Conservation (phyloP, 305 asterid genomes). For the Fraxinus greggii region DNA sequence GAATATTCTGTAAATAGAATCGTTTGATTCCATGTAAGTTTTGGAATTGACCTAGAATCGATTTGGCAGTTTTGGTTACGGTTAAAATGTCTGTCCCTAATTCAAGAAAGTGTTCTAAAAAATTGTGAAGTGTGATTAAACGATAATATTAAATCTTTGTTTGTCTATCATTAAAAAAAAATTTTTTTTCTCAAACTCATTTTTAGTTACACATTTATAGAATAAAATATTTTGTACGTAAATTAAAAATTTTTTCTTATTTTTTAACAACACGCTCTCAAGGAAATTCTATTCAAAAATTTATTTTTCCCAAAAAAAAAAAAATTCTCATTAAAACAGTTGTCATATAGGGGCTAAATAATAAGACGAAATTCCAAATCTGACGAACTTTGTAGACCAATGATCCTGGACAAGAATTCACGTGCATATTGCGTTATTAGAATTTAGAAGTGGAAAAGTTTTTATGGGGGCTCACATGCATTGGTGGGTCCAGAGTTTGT, state of each 20-base stretch:
- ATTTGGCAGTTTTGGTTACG: neutral
- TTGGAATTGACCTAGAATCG: neutral
- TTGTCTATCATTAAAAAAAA: too few relatives aligned
- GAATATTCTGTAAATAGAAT: neutral
- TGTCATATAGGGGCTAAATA: neutral
- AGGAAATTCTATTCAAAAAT: neutral
- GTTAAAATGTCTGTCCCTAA: neutral
- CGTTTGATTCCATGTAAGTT: neutral
- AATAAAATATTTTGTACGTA: too few relatives aligned
- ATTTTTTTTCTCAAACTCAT: too few relatives aligned
- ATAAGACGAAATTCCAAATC: neutral
- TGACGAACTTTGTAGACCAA: neutral
- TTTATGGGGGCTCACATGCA: conserved; percentile 18
- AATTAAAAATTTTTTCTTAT: too few relatives aligned
- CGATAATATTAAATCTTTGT: too few relatives aligned
- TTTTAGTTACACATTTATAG: too few relatives aligned
- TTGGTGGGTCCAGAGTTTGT: conserved; percentile 3
- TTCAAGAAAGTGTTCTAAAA: neutral
- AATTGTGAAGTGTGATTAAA: neutral
- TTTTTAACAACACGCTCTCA: neutral
- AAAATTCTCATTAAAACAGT: neutral
- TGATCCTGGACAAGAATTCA: neutral
- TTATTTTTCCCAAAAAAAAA: too few relatives aligned
- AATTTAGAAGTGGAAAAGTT: neutral
- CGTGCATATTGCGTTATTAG: neutral